Base-by-base conservation (phyloP, 768 basidiomycete genomes). In the Boletus rufocinnamomeus region DNA sequence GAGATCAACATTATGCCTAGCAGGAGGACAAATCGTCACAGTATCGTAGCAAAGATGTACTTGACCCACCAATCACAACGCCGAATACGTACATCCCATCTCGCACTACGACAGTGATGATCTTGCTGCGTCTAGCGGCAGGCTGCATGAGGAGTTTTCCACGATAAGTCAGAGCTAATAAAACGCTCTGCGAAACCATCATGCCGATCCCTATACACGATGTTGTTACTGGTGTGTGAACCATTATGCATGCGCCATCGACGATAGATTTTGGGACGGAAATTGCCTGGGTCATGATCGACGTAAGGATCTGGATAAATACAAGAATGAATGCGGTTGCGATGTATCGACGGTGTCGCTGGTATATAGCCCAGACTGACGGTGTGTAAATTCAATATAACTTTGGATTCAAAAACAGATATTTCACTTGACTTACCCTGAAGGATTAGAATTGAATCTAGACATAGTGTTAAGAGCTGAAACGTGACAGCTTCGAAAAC, bases 331-430 rank as follows among this genome's bases (percentile, higher is more conserved):
- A 4, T 46, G 62, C 59, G 19, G 16, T 17, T 8, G 23, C 19
- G 3, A 58, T 23, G 32, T 50, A 58, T 37, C 30, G 40, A 8
- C 23, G 34, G 11, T n/a, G 47, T 56, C 23, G 38, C 27, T 21
- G 67, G 25, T 61, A 60, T 10, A 68, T 46, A 10, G 64, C 67
- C 34, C 51, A 35, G 19, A 69, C 67, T 68, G 30, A 37, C 3
- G 7, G 25, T 1, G 16, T 2, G 13, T 14, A 3, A 6, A 16
- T 27, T 61, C 46, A 56, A 32, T 27, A 7, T 2, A 21, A 44
- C 32, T 23, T 44, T 21, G 32, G n/a, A 32, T 49, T 10, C 4
- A n/a, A 43, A 28, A 19, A 3, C n/a, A 21, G 16, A 44, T 1
- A 25, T n/a, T 28, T 52, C 17, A 35, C 28, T 35, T 6, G 6